phyloP scores from a whole-genome alignment of 2,329 filamentous ascomycete genomes.

The Intubia oerlemansii region DNA sequence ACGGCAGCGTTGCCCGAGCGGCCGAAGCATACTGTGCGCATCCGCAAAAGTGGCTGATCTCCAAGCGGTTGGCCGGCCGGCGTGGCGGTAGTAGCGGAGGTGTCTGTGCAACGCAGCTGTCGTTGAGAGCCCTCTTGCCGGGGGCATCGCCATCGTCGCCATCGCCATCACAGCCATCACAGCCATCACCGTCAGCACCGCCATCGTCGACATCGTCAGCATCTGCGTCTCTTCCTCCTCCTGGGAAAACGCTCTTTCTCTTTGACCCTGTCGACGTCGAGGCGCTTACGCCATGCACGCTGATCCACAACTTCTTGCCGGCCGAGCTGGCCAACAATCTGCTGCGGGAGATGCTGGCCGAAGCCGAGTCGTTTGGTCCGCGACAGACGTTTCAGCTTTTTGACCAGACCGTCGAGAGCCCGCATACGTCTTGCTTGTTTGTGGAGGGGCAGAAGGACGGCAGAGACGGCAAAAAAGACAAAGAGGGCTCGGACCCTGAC shows the following conservation, averaged over 20 bases:
- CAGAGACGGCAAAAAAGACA: neutral
- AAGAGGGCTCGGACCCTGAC: slow-evolving; percentile 40
- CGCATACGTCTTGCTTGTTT: slow-evolving; percentile 69
- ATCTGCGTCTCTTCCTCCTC: slow-evolving; percentile 3
- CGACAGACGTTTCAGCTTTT: slow-evolving; percentile 63
- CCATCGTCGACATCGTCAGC: too few relatives aligned
- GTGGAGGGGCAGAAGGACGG: too few relatives aligned
- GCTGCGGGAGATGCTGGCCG: slow-evolving; percentile 51
- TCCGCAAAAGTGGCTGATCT: slow-evolving; percentile 15
- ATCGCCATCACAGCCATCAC: too few relatives aligned
- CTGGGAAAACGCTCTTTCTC: slow-evolving; percentile 57
- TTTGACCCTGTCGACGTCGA: slow-evolving; percentile 68
- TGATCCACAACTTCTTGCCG: slow-evolving; percentile 80
- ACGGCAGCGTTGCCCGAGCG: slow-evolving; percentile 53
- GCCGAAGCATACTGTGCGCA: slow-evolving; percentile 28
- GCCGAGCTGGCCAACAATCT: slow-evolving; percentile 49
- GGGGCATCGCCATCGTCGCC: too few relatives aligned
- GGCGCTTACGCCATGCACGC: slow-evolving; percentile 68
- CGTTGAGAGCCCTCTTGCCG: slow-evolving; percentile 23
- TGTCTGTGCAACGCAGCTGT: slow-evolving; percentile 48
- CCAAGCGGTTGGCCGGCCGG: neutral
- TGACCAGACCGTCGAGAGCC: slow-evolving; percentile 65
- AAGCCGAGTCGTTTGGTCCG: slow-evolving; percentile 43
- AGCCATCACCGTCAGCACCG: too few relatives aligned
- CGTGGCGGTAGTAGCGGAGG: slow-evolving; percentile 20